phyloP scores from a whole-genome alignment of 306 rosid species.

The Sphenostylis stenocarpa region DNA sequence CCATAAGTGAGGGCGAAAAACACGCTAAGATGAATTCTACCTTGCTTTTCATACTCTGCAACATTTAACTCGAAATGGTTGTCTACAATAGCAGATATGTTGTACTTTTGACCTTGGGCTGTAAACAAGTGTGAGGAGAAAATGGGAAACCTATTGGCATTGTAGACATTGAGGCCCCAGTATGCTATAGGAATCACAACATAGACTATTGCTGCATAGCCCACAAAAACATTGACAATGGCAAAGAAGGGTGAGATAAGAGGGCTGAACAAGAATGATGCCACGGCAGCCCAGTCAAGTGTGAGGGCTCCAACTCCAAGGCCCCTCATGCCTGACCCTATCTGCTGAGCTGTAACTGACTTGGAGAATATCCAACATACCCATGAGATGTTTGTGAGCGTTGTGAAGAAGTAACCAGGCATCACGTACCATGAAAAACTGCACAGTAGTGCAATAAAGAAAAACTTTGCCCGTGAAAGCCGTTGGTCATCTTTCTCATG shows the following conservation, averaged over 20 bases:
- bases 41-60: slow-evolving; percentile 52
- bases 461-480: slow-evolving; percentile 63
- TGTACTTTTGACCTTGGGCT: slow-evolving; percentile 50
- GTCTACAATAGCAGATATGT: slow-evolving; percentile 65
- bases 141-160: slow-evolving; percentile 64
- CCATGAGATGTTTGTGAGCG: slow-evolving; percentile 84
- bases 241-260: slow-evolving; percentile 77
- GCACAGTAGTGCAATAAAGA: slow-evolving; percentile 64
- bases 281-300: slow-evolving; percentile 71
- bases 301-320: slow-evolving; percentile 78
- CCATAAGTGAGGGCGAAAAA: slow-evolving; percentile 72
- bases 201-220: slow-evolving; percentile 54
- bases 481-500: slow-evolving; percentile 66
- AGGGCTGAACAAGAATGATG: slow-evolving; percentile 79
- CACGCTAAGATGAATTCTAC: slow-evolving; percentile 61
- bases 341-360: slow-evolving; percentile 80
- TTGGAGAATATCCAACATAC: slow-evolving; percentile 77
- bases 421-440: slow-evolving; percentile 70
- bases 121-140: slow-evolving; percentile 79
- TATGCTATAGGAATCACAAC: slow-evolving; percentile 55
- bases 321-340: slow-evolving; percentile 84
- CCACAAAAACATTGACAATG: slow-evolving; percentile 63
- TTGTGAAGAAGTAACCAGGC: slow-evolving; percentile 75
- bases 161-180: slow-evolving; percentile 60
- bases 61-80: slow-evolving; percentile 58